Base-by-base conservation (phyloP, 805 yeast genomes). In the Komagataella pastoris region DNA sequence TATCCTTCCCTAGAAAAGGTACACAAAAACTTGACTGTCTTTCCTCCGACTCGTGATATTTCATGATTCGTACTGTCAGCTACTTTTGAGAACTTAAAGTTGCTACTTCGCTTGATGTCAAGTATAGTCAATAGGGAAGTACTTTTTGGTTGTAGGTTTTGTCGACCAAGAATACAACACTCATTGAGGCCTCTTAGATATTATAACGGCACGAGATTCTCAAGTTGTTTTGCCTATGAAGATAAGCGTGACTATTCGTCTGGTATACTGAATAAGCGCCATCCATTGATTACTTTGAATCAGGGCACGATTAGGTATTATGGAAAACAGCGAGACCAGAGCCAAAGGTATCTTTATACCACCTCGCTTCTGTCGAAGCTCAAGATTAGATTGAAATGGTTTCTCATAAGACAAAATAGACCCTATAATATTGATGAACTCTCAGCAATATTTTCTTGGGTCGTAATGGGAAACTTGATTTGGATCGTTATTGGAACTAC, bases 361-460 rank as follows among this genome's bases (percentile, higher is more conserved):
- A 30, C 40, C 8, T 5, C 23, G 23, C 40, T 50, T 17, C 30
- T 46, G 8, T 46, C 43, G 19, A 47, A 47, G 23, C 18, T 48
- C 5, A 21, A 44, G 12, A 23, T 46, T 8, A n/a, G 53, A 50
- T 24, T 51, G 21, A 48, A 48, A 19, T 51, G 53, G 53, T 19
- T 48, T 17, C 40, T 51, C 24, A 47, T 48, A 10, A 44, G 50
- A 10, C 50, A 48, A 30, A 44, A 51, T 17, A 17, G 50, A 12
- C 53, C 53, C 5, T 87, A 87, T 69, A 90, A 85, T 62, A 79
- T 85, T 14, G 98, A 93, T 66, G 97, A 91, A 60, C 76, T 89
- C 52, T 78, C 88, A 36, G 98, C 98, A 3, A 74, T 93, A 55
- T 79, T 91, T 53, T 86, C 96, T 6, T 90, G 98, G 97, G 69